Base-by-base conservation (phyloP, 2,329 filamentous ascomycete species). In the Pseudogymnoascus pannorum region DNA sequence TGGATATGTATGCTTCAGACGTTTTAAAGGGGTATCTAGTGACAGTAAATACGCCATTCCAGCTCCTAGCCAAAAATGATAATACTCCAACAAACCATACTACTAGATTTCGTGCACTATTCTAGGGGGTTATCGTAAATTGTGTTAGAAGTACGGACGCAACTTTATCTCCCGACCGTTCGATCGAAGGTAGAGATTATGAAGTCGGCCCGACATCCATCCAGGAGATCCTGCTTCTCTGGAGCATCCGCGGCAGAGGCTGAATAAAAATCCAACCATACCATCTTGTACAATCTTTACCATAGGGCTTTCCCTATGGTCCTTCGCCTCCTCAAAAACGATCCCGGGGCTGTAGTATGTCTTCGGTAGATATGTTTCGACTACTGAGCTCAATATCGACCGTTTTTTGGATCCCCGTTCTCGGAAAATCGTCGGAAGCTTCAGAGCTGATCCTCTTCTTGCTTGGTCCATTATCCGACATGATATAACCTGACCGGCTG, bases 361-460 rank as follows among this genome's bases (percentile, higher is more conserved):
- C 48, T 54, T 54, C 48, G 9, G 48, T 54, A 31, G 48, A 54
- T 31, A 54, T 54, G 48, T 54, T 54, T 31, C 48, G 31, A 31
- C 48, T 54, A 31, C 48, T 54, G 26, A 60, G 31, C 22, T 60
- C 59, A 33, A 60, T 60, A 60, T 60, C 59, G 40, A 60, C 59
- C 5, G 59, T 60, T 26, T 54, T 60, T 20, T 33, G 29, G 40
- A 60, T 54, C 26, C 48, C 48, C 12, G 48, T 20, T 1, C 29
- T 31, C 26, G 48, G 48, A 31, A 54, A 54, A 16, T 54, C 48
- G 20, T 54, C 48, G 5, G 48, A 54, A 11, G 26, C 48, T 26
- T 54, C 48, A 4, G 48, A 54, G 26, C 26, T 54, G 11, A 18
- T 18, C 16, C 48, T 31, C 48, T 54, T 54, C 16, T 54, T 54